Evolutionary conservation across 495 filamentous ascomycete genomes (phyloP).

Genomic region (Talaromyces trachyspermus): DNA sequence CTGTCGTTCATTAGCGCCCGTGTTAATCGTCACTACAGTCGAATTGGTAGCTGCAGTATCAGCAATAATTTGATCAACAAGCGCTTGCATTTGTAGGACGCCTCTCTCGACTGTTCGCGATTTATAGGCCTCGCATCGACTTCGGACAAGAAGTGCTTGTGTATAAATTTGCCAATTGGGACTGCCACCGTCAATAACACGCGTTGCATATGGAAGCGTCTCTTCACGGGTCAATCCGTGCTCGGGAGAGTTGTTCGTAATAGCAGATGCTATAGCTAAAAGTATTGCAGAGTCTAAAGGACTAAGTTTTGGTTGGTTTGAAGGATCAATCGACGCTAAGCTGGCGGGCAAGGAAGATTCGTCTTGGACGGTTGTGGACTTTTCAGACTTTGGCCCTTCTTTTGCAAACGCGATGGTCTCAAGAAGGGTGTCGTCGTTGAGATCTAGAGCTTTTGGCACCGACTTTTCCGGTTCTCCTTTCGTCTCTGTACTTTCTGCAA

Average conservation of each 20-base stretch:
- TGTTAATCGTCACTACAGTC: conserved; percentile 14
- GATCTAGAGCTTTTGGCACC: conserved; percentile 57
- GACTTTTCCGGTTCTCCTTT: conserved; percentile 13
- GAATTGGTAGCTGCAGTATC: conserved; percentile 56
- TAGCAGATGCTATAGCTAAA: conserved; percentile 71
- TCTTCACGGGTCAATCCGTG: conserved; percentile 87
- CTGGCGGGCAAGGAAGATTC: conserved; percentile 48
- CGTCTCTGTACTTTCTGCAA: not conserved
- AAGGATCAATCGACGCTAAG: conserved; percentile 59
- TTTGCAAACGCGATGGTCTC: conserved; percentile 77
- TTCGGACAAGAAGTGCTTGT: conserved; percentile 79
- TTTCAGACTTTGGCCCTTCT: conserved; percentile 25
- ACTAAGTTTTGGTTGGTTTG: conserved; percentile 72
- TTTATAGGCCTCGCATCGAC: conserved; percentile 77
- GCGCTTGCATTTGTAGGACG: conserved; percentile 87
- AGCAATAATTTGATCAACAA: conserved; percentile 92
- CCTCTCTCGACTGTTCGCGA: conserved; percentile 82
- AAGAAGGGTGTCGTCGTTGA: conserved; percentile 90
- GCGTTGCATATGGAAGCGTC: conserved; percentile 80
- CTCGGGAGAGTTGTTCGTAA: conserved; percentile 78
- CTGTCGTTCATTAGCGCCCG: conserved; percentile 4
- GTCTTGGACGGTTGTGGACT: conserved; percentile 34
- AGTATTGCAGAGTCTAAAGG: conserved; percentile 82
- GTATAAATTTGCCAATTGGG: conserved; percentile 99
- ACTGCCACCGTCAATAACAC: conserved; percentile 80